A percentile compares a stretch with the other conserved stretches of the same genome.
These are phyloP conservation scores for Acer saccharum DNA, from an alignment of 345 rosid species.

Conservation along the genomic window DNA sequence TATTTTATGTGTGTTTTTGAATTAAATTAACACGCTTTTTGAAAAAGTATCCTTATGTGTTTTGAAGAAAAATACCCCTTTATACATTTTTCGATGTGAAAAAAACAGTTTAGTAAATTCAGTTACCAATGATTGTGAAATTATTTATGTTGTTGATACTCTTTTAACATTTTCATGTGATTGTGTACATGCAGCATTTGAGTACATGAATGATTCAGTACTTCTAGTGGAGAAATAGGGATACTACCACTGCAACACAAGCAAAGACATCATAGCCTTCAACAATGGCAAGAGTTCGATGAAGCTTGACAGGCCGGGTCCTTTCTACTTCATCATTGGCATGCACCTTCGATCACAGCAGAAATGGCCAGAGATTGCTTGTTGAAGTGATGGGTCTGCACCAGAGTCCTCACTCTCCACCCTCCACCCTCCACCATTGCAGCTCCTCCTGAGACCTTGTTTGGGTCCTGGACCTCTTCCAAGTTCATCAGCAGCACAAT, in stretches of 20 bases:
- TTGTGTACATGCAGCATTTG: conserved; percentile 43
- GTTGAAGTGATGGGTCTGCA: conserved; percentile 71
- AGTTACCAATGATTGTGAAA: too few relatives aligned
- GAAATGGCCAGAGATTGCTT: conserved; percentile 68
- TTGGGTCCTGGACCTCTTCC: conserved; percentile 36
- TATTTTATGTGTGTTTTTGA: too few relatives aligned
- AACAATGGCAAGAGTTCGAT: conserved; percentile 63
- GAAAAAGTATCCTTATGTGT: neutral
- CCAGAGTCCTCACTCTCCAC: conserved; percentile 19
- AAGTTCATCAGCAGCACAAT: conserved; percentile 28
- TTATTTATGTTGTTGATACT: neutral
- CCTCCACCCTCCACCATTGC: conserved; percentile 33
- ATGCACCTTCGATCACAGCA: too few relatives aligned
- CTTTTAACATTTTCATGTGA: neutral
- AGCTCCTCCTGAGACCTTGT: conserved; percentile 31
- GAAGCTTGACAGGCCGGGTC: conserved; percentile 63
- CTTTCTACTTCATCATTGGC: too few relatives aligned
- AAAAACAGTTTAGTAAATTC: too few relatives aligned
- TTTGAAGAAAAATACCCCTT: too few relatives aligned
- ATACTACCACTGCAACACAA: conserved; percentile 67
- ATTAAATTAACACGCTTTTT: too few relatives aligned
- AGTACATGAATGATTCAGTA: conserved; percentile 50
- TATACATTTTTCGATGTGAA: too few relatives aligned
- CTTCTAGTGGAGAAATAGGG: too few relatives aligned
- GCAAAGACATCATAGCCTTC: conserved; percentile 41